A percentile compares a stretch with the other conserved stretches of the same genome.
Conservation (phyloP, 2,329 filamentous ascomycete genomes). For the Phoma herbarum region DNA sequence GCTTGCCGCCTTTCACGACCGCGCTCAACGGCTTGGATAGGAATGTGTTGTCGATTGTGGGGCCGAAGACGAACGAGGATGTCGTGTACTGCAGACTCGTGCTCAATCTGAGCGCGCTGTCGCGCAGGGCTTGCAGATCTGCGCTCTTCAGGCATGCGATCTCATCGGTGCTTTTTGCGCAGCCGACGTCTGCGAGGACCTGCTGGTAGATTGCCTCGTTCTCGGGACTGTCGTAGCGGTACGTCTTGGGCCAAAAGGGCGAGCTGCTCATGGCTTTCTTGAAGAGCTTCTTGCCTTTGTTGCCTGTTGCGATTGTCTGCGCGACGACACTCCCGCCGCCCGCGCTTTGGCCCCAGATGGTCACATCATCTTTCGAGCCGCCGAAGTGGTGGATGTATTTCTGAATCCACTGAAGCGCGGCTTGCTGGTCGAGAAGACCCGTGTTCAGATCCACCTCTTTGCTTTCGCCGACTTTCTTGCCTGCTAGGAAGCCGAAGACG, state of each 20-base stretch:
- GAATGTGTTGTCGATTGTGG: slow-evolving; percentile 67
- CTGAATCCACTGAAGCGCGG: slow-evolving; percentile 64
- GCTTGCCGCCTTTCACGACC: slow-evolving; percentile 48
- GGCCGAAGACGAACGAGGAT: slow-evolving; percentile 67
- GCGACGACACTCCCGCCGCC: slow-evolving; percentile 64
- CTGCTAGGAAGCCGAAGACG: slow-evolving; percentile 65
- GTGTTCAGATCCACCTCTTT: slow-evolving; percentile 60
- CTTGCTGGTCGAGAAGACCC: slow-evolving; percentile 62
- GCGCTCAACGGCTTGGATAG: slow-evolving; percentile 59
- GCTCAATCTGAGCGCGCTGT: slow-evolving; percentile 61
- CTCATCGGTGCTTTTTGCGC: slow-evolving; percentile 51
- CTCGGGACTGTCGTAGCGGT: slow-evolving; percentile 60
- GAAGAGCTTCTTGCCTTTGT: slow-evolving; percentile 58
- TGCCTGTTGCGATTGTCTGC: slow-evolving; percentile 61
- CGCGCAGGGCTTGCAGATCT: slow-evolving; percentile 62
- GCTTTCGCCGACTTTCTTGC: slow-evolving; percentile 57
- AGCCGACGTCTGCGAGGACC: slow-evolving; percentile 60
- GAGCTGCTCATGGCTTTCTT: slow-evolving; percentile 60
- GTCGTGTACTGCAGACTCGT: slow-evolving; percentile 63
- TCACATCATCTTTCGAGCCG: slow-evolving; percentile 62
- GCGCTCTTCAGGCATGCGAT: slow-evolving; percentile 64
- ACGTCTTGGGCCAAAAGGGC: slow-evolving; percentile 69
- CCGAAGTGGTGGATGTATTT: slow-evolving; percentile 63
- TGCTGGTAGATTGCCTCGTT: slow-evolving; percentile 62
- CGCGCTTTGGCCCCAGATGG: slow-evolving; percentile 65